phyloP scores from a whole-genome alignment of 2,329 filamentous ascomycete genomes.

The Bipolaris cookei region DNA sequence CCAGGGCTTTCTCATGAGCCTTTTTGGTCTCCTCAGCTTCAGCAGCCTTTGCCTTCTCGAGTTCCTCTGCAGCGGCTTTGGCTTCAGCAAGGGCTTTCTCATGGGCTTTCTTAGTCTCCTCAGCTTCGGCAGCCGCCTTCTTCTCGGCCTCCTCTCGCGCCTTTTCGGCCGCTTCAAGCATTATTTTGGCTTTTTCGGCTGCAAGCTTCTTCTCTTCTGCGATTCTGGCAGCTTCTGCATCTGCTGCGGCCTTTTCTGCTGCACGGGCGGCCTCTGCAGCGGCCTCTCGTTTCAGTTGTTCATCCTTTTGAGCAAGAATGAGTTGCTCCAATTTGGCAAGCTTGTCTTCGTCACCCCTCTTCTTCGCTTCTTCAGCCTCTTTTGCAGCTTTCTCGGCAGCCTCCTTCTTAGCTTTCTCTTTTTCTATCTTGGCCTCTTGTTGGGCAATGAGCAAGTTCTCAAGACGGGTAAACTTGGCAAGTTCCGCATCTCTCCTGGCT shows the following conservation, averaged over 20 bases:
- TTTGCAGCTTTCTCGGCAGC: slow-evolving; percentile 41
- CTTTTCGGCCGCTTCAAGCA: slow-evolving; percentile 41
- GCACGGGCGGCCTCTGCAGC: slow-evolving; percentile 40
- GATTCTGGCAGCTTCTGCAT: slow-evolving; percentile 59
- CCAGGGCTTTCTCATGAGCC: slow-evolving; percentile 55
- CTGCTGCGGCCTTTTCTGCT: slow-evolving; percentile 56
- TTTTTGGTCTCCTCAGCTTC: slow-evolving; percentile 46
- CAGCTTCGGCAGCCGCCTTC: slow-evolving; percentile 38
- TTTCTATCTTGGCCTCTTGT: slow-evolving; percentile 45
- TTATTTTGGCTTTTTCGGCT: slow-evolving; percentile 35
- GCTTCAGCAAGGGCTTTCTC: slow-evolving; percentile 56
- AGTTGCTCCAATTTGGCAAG: slow-evolving; percentile 47
- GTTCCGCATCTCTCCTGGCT: slow-evolving; percentile 41
- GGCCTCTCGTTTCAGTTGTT: slow-evolving; percentile 47
- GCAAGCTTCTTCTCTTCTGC: slow-evolving; percentile 55
- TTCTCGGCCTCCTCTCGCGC: slow-evolving; percentile 43
- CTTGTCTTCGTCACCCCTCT: slow-evolving; percentile 46
- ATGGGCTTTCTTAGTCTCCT: slow-evolving; percentile 52
- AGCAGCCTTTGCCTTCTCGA: slow-evolving; percentile 40
- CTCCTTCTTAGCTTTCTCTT: slow-evolving; percentile 45
- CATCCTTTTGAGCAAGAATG: slow-evolving; percentile 52
- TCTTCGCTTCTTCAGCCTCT: slow-evolving; percentile 40
- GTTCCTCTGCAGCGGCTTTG: slow-evolving; percentile 38
- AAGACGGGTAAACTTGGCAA: slow-evolving; percentile 46
- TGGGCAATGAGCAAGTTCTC: slow-evolving; percentile 46